A percentile compares a stretch with the other conserved stretches of the same genome.
These are phyloP conservation scores for Scutellaria barbata DNA, from an alignment of 257 asterid species.

Conservation along the genomic window DNA sequence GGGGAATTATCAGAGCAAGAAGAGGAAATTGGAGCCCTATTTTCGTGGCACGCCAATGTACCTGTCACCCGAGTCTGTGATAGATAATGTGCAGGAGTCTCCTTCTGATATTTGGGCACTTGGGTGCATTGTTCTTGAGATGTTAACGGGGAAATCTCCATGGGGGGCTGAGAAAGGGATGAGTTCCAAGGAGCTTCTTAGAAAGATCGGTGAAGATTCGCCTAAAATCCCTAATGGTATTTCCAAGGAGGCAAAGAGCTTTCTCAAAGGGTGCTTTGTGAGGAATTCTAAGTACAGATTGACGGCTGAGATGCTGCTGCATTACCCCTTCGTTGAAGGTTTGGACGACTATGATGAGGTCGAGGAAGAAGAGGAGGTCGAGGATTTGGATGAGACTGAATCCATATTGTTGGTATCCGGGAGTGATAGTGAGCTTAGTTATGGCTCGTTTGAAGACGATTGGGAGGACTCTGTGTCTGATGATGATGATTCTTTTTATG, in stretches of 20 bases:
- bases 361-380: slow-evolving; percentile 50
- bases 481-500: slow-evolving; percentile 48
- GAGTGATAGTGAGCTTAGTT: slow-evolving; percentile 50
- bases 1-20: slow-evolving; percentile 56
- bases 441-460: slow-evolving; percentile 40
- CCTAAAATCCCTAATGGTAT: slow-evolving; percentile 60
- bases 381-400: slow-evolving; percentile 57
- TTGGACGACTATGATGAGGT: slow-evolving; percentile 41
- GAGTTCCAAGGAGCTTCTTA: slow-evolving; percentile 54
- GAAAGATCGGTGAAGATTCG: slow-evolving; percentile 54
- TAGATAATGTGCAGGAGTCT: slow-evolving; percentile 63
- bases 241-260: slow-evolving; percentile 70
- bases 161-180: slow-evolving; percentile 52
- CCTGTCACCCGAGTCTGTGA: slow-evolving; percentile 77
- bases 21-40: slow-evolving; percentile 75
- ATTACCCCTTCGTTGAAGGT: slow-evolving; percentile 66
- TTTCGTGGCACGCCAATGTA: slow-evolving; percentile 89
- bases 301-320: slow-evolving; percentile 78
- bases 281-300: slow-evolving; percentile 71
- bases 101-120: slow-evolving; percentile 90
- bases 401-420: slow-evolving; percentile 56
- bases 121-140: slow-evolving; percentile 83
- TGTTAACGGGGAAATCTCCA: slow-evolving; percentile 74
- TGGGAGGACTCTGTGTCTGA: slow-evolving; percentile 46
- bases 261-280: slow-evolving; percentile 83